Evolutionary conservation across 345 rosid species (phyloP), one percentile per base, ranked within the genome.

Genomic region (Theobroma cacao): DNA sequence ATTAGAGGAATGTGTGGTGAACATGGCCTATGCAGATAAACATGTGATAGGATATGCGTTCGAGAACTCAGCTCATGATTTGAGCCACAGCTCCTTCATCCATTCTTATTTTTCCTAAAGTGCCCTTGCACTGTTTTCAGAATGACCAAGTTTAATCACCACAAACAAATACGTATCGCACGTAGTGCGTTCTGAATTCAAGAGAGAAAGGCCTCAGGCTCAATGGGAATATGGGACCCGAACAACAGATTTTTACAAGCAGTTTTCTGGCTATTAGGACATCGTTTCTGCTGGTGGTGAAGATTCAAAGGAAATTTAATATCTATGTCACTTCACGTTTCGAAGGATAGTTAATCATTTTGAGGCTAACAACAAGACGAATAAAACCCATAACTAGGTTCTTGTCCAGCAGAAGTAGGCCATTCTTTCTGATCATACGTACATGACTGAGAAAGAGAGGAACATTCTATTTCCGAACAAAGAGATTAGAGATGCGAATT

Each of bases 1-100:
- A 63, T 80, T 64, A 63, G 67, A 81, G 43, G 20, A 90, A 86
- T 55, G 85, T 82, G 97, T 91, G 98, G 98, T 75, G 84, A 85
- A 82, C 68, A 81, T 79, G 33, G 81, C 47, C 15, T 31, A 26
- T 74, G 78, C 55, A 74, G 83, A 83, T 82, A 64, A 69, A 38
- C n/a, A 76, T 48, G 84, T 56, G 97, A 91, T 92, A 88, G 91
- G 97, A 81, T 87, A 6, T 43, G 40, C 74, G 79, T 20, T 47
- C 53, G 63, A 30, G 40, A 47, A 66, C 33, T 61, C 24, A 50
- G 24, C 52, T 56, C 72, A 31, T 40, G 63, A 75, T 82, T 22
- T 80, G 79, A 88, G 45, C 90, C 93, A 88, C 85, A 83, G 73
- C 79, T 61, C 72, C 33, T 43, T 59, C 74, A 65, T 31, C 62